These are phyloP conservation scores for Tephrocybe sp. DNA, from an alignment of 768 basidiomycete genomes.

Conservation along the genomic window DNA sequence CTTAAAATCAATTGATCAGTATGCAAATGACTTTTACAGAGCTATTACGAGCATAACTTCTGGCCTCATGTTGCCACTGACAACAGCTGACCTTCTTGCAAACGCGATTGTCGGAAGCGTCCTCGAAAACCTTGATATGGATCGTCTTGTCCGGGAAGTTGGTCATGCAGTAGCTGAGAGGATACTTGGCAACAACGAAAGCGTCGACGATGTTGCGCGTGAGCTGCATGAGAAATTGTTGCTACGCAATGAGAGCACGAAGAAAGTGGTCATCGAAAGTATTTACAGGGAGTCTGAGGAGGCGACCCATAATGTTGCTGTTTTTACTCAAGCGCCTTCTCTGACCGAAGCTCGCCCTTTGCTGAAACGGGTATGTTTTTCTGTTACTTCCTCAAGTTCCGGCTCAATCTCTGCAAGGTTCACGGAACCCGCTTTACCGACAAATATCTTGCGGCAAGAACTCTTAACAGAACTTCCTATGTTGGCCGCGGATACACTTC, in stretches of 20 bases:
- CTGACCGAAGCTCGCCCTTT: constrained; percentile 72
- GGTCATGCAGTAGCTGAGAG: constrained; percentile 90
- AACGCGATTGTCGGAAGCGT: constrained; percentile 97
- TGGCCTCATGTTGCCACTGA: constrained; percentile 93
- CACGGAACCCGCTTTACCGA: constrained; percentile 96
- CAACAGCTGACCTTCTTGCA: constrained; percentile 90
- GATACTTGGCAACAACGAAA: constrained; percentile 90
- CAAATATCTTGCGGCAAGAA: constrained; percentile 81
- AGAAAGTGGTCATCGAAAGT: constrained; percentile 93
- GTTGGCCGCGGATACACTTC: constrained; percentile 50
- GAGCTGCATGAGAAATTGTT: constrained; percentile 91
- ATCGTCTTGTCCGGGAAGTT: constrained; percentile 90
- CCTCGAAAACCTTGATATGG: constrained; percentile 98
- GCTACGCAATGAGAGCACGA: constrained; percentile 93
- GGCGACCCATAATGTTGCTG: constrained; percentile 83
- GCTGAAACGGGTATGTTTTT: constrained; percentile 67
- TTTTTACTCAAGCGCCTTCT: constrained; percentile 73
- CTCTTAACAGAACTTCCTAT: constrained; percentile 52
- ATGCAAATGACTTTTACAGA: constrained; percentile 92
- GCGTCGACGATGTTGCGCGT: constrained; percentile 93
- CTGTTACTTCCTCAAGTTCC: constrained; percentile 8
- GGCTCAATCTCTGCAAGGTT: constrained; percentile 49
- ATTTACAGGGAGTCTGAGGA: constrained; percentile 93
- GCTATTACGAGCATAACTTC: constrained; percentile 91
- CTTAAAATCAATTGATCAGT: constrained; percentile 39